Base-by-base conservation (phyloP, 805 yeast genomes). In the Yarrowia hollandica region DNA sequence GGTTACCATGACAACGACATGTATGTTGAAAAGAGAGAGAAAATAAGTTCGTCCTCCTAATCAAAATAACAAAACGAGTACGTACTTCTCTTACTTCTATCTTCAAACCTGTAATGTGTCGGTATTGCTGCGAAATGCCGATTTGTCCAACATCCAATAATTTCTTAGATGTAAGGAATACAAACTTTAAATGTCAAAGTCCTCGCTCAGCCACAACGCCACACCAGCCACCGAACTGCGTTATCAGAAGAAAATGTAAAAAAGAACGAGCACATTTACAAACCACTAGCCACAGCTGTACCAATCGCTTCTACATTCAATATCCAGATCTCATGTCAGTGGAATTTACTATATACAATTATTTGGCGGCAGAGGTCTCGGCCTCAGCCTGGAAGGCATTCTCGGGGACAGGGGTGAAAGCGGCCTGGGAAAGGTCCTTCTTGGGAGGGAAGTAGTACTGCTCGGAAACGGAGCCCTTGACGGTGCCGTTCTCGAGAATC, bases 311-410 rank as follows among this genome's bases (percentile, higher is more conserved):
- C n/a, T n/a, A n/a, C n/a, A n/a, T n/a, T n/a, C n/a, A n/a, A n/a
- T n/a, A n/a, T n/a, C n/a, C n/a, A n/a, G n/a, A 10, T 6, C 18
- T 1, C 16, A 31, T 46, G 55, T 48, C 55, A 48, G 55, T 48
- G 55, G 55, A 31, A 22, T 39, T 48, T 48, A n/a, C 55, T 48
- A 48, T 48, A 48, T 48, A 48, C 55, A 48, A 48, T 48, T 48
- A 48, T 33, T 48, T 48, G 30, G 55, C 39, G 39, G 39, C 38
- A 5, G 44, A 6, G 4, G 58, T 35, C 35, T 52, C 44, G 35
- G 35, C 33, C 9, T 22, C 42, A 14, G 58, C 58, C 44, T 52
- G 58, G 42, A 25, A 12, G 31, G 22, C 41, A 12, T 31, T 33
- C 25, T 33, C 56, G 10, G 38, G 31, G 25, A 34, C 58, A 8